Conservation (phyloP, 106 monocot genomes). For the Chionographis japonica region DNA sequence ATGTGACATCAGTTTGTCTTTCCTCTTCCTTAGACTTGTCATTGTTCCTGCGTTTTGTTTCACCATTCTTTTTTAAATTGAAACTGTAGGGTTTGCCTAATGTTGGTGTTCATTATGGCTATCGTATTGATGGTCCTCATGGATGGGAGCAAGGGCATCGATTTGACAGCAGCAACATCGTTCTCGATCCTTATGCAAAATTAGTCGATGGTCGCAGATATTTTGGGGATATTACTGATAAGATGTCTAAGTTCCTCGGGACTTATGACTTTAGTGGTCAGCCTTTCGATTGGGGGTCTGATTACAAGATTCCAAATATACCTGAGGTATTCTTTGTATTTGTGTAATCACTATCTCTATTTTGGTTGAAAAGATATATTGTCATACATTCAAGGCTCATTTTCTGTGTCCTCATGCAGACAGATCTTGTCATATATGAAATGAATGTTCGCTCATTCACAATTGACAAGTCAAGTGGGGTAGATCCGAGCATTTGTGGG, state of each 20-base stretch:
- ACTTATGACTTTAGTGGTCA: constrained; percentile 69
- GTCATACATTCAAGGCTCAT: neutral
- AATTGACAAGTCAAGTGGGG: constrained; percentile 76
- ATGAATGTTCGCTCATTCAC: constrained; percentile 95
- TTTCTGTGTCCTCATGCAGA: constrained; percentile 37
- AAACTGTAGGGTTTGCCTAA: constrained; percentile 60
- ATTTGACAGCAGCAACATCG: constrained; percentile 60
- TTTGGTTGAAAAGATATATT: too few relatives aligned
- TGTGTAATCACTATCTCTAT: neutral
- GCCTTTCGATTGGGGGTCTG: constrained; percentile 88
- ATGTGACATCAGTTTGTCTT: neutral
- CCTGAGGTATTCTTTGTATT: constrained; percentile 78
- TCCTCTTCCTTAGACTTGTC: neutral
- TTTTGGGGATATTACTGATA: constrained; percentile 70
- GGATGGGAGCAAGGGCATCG: constrained; percentile 81
- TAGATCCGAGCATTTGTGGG: constrained; percentile 64
- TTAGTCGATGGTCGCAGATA: constrained; percentile 64
- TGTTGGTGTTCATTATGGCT: constrained; percentile 78
- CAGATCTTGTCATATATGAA: constrained; percentile 94
- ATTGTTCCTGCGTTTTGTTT: neutral
- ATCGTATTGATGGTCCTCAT: constrained; percentile 70
- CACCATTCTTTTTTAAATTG: neutral
- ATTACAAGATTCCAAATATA: constrained; percentile 84
- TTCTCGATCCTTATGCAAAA: constrained; percentile 98
- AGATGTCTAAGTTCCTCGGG: constrained; percentile 54